These are phyloP conservation scores for Astrephomene gubernaculifera DNA, from an alignment of 139 green algal genomes.

Conservation along the genomic window DNA sequence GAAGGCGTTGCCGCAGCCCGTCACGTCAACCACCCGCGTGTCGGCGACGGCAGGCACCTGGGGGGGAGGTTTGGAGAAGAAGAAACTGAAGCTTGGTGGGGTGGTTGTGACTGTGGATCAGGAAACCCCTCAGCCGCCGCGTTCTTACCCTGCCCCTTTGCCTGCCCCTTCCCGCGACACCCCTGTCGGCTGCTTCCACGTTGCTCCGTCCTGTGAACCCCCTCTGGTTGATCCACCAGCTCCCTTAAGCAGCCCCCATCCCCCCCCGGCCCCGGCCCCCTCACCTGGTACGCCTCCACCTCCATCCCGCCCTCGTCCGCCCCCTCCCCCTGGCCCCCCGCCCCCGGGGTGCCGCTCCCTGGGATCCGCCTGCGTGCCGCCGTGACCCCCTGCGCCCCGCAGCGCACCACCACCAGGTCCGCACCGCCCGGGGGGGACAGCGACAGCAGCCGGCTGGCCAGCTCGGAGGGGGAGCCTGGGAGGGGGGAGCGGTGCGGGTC, in stretches of 20 bases:
- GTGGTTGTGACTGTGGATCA: neutral
- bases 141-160: no score
- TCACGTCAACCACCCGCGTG: conserved; percentile 62
- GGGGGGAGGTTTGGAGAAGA: neutral
- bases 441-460: conserved; percentile 51
- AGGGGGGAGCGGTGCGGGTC: neutral
- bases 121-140: no score
- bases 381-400: conserved; percentile 54
- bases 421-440: conserved; percentile 41
- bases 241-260: neutral
- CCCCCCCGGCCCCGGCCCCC: neutral
- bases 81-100: neutral
- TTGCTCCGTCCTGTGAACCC: no score
- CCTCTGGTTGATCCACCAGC: no score
- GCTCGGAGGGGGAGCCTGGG: conserved; percentile 33
- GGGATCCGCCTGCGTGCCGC: conserved; percentile 4
- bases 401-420: conserved; percentile 57
- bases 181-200: no score
- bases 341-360: neutral
- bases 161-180: no score
- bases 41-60: conserved; percentile 53
- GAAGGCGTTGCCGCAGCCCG: conserved; percentile 76
- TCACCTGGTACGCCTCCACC: conserved; percentile 4
- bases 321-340: neutral
- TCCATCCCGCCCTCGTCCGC: neutral